These are phyloP conservation scores for Dichotomopilus funicola DNA, from an alignment of 2,329 filamentous ascomycete genomes.

Conservation along the genomic window DNA sequence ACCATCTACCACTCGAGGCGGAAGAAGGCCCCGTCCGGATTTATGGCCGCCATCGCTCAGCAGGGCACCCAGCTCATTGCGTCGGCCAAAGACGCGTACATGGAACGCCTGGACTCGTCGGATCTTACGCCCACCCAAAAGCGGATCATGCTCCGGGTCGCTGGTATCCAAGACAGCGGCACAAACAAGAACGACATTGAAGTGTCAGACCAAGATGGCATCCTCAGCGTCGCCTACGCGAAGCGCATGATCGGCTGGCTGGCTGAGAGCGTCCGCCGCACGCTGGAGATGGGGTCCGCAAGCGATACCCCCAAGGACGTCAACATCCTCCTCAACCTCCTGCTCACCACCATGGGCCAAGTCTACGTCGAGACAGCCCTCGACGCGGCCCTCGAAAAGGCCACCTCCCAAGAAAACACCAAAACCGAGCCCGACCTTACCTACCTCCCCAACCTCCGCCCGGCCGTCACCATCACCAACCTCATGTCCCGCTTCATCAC, in stretches of 20 bases:
- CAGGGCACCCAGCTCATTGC: constrained; percentile 83
- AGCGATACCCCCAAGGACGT: constrained; percentile 93
- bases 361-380: constrained; percentile 64
- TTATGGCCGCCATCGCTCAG: constrained; percentile 86
- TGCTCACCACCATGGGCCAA: constrained; percentile 82
- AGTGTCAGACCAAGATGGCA: constrained; percentile 82
- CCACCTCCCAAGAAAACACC: constrained; percentile 66
- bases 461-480: constrained; percentile 81
- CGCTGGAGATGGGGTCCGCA: constrained; percentile 80
- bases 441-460: constrained; percentile 72
- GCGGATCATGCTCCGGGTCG: constrained; percentile 81
- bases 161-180: constrained; percentile 70
- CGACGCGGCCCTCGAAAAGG: constrained; percentile 66
- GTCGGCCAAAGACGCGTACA: constrained; percentile 83
- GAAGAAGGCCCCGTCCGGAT: constrained; percentile 83
- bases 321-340: constrained; percentile 71
- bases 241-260: constrained; percentile 98
- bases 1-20: constrained; percentile 86
- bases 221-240: constrained; percentile 75
- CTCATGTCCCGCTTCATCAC: constrained; percentile 90
- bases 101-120: constrained; percentile 80
- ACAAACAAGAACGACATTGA: constrained; percentile 81
- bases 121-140: constrained; percentile 86
- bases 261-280: constrained; percentile 86
- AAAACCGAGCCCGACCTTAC: constrained; percentile 83